Base-by-base conservation (phyloP, 2,329 filamentous ascomycete species). In the Cladosporium sp. region DNA sequence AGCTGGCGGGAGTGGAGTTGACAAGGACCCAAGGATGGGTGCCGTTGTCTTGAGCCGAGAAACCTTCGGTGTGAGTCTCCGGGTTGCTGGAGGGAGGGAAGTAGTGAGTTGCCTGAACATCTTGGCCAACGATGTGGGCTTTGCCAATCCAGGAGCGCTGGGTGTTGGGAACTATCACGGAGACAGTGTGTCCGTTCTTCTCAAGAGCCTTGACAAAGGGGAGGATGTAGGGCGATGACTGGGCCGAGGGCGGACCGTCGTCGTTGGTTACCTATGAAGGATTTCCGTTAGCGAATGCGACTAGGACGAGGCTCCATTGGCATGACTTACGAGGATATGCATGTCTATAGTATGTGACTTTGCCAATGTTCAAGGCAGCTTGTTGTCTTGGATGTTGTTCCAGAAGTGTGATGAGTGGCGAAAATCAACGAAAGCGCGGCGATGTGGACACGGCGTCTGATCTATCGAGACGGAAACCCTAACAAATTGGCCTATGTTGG, bases 61-160 rank as follows among this genome's bases (percentile, higher is more conserved):
- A 68, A 57, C 47, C 48, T 20, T 58, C 54, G 13, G 30, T 32
- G 45, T 65, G 62, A 8, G 52, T 50, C 13, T 56, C 53, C 4
- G 63, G 64, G 6, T 49, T 60, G 19, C 49, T 49, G 13, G 43
- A 69, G 60, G 41, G 75, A 67, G 33, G 83, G 77, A 20, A 83
- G 42, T 76, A 70, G 66, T 87, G 84, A 38, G 78, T 82, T 13
- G 82, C 84, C 49, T 86, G 86, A 55, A 88, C 82, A 46, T 83
- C 80, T 56, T 80, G 67, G 50, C 91, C 91, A 61, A 97, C 90
- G 63, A 97, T 87, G 70, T 97, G 93, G 2, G 93, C 93, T 75
- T 98, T 98, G 61, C 91, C 91, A 62, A 98, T 97, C 93, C 93
- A 98, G 50, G 90, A 95, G 55, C 92, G 84, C 72, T 98, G 93